Evolutionary conservation across 164 flowering plant genomes (phyloP).

Genomic region (Vitis cinerea): DNA sequence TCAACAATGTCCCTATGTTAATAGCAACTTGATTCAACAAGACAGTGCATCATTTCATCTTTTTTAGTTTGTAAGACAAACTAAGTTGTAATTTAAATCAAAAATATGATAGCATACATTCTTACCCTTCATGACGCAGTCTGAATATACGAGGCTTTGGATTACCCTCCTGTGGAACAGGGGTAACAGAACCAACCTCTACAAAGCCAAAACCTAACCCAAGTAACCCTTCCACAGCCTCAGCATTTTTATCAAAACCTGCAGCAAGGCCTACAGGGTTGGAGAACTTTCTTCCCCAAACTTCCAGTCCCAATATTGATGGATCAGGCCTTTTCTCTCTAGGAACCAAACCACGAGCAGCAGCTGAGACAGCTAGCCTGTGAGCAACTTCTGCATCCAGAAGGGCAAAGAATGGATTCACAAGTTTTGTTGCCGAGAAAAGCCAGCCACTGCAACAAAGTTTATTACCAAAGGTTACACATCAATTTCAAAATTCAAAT

Average conservation of each 20-base stretch:
- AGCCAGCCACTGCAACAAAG: constrained; percentile 86
- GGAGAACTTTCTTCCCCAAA: constrained; percentile 95
- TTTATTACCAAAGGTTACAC: no score
- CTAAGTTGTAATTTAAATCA: background rate
- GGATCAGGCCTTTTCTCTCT: constrained; percentile 93
- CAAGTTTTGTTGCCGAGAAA: constrained; percentile 90
- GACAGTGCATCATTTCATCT: background rate
- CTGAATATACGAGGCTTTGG: constrained; percentile 95
- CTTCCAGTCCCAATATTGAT: constrained; percentile 65
- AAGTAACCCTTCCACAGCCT: constrained; percentile 91
- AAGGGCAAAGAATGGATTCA: constrained; percentile 95
- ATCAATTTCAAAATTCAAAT: background rate
- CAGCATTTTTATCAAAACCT: constrained; percentile 99
- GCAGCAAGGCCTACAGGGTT: constrained; percentile 98
- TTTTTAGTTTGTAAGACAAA: background rate
- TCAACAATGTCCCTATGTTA: background rate
- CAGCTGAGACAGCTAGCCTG: constrained; percentile 76
- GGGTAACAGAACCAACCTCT: constrained; percentile 98
- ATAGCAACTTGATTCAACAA: background rate
- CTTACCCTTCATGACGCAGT: constrained; percentile 82
- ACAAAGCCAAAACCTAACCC: constrained; percentile 96
- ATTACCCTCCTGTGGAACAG: constrained; percentile 96
- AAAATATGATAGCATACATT: constrained; percentile 10
- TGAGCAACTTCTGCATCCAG: constrained; percentile 92
- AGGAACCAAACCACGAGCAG: constrained; percentile 96